These are phyloP conservation scores for Takakia lepidozioides DNA, from an alignment of 225 moss, liverwort and hornwort species.

Conservation along the genomic window DNA sequence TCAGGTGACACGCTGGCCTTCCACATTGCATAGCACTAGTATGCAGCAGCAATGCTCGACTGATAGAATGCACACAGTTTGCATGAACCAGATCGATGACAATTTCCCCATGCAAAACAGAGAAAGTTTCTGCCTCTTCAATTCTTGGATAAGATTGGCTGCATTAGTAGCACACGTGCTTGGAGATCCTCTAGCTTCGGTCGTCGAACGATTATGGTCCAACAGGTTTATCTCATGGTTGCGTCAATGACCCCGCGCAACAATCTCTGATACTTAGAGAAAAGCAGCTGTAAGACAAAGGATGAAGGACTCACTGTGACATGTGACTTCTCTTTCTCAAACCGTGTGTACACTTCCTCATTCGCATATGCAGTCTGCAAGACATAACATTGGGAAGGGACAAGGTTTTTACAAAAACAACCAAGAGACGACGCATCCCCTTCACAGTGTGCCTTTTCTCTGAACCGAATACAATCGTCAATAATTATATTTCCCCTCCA, in stretches of 20 bases:
- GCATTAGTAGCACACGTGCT: background rate
- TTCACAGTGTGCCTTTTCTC: too few relatives aligned
- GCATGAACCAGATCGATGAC: too few relatives aligned
- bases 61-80: too few relatives aligned
- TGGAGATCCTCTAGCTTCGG: background rate
- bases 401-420: background rate
- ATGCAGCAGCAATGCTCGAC: too few relatives aligned
- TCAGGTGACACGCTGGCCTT: too few relatives aligned
- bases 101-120: too few relatives aligned
- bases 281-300: background rate
- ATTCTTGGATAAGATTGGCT: background rate
- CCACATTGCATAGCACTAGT: too few relatives aligned
- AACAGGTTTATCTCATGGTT: too few relatives aligned
- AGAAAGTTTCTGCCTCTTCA: too few relatives aligned
- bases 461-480: background rate
- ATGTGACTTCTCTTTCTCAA: too few relatives aligned
- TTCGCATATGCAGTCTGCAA: constrained; percentile 53
- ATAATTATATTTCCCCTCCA: background rate
- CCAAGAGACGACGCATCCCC: too few relatives aligned
- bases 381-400: background rate
- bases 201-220: background rate
- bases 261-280: background rate
- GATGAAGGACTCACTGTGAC: constrained; percentile 41
- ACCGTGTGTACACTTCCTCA: constrained; percentile 44
- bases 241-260: background rate